Evolutionary conservation across 192 early-diverging fungal genomes (phyloP), one percentile per base, ranked within the genome.

Genomic region (Coemansia aciculifera): DNA sequence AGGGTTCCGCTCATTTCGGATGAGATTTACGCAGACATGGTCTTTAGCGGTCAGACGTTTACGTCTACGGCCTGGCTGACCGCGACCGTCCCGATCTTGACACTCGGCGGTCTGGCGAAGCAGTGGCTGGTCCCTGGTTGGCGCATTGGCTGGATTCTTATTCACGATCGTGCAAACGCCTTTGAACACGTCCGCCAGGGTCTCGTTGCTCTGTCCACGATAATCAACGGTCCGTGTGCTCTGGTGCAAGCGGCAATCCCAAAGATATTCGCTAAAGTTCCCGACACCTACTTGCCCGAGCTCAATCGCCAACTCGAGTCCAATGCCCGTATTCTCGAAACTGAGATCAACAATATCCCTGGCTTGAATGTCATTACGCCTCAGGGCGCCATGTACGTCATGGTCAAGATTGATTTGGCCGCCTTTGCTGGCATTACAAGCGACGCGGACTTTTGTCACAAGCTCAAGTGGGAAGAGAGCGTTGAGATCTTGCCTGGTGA

Each of bases 321-420:
- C 11, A 90, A 94, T 68, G 91, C 93, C 8, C 84, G 81, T 39
- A 38, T 93, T 21, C 87, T 88, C 68, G 79, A 85, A 38, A 71
- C 89, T 2, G 83, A 84, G 49, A 77, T 94, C 7, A 77, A 75
- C 44, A 86, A 86, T 56, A 86, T 91, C 6, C 88, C 87, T 23
- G 93, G 94, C 2, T 74, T 96, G 32, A 76, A 85, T 12, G 89
- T 90, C 56, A 89, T 96, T 44, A 74, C 89, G 13, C 93, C 94
- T 29, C 92, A 94, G 85, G 94, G 94, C 44, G 93, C 93, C 54
- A 96, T 96, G 94, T 96, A 93, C 76, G 83, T 94, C 74, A 96
- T 96, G 94, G 87, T 93, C 21, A 87, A 89, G 27, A 86, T 94
- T 59, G 73, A 93, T 59, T 43, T 90, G 23, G 68, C 68, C 3